Conservation (phyloP, 352 stramenopile species). For the Pythium dissimile region DNA sequence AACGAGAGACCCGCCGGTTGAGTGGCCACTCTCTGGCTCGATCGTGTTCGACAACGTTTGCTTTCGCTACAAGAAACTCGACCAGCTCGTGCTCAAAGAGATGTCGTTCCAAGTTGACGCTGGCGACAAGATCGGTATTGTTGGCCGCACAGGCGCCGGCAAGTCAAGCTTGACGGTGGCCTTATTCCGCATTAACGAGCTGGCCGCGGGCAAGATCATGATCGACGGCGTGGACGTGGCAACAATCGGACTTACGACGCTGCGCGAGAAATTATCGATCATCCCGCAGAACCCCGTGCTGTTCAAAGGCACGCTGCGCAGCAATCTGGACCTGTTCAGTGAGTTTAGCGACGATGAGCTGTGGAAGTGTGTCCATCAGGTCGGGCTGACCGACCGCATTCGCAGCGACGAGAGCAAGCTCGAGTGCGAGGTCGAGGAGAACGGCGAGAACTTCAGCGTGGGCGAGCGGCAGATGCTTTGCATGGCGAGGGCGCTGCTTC, state of each 20-base stretch:
- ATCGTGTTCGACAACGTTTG: constrained; percentile 85
- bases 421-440: constrained; percentile 84
- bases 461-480: constrained; percentile 12
- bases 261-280: constrained; percentile 86
- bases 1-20: constrained; percentile 12
- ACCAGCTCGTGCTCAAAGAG: constrained; percentile 32
- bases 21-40: constrained; percentile 75
- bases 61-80: constrained; percentile 88
- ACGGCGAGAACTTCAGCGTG: constrained; percentile 92
- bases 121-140: constrained; percentile 84
- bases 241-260: constrained; percentile 69
- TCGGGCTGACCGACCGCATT: constrained; percentile 55
- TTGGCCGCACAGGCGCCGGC: constrained; percentile 84
- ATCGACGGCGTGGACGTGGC: constrained; percentile 86
- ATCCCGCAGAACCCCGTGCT: constrained; percentile 94
- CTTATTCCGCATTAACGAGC: constrained; percentile 91
- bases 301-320: constrained; percentile 87
- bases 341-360: constrained; percentile 73
- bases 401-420: constrained; percentile 37
- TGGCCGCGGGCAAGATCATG: constrained; percentile 81
- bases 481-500: constrained; percentile 50
- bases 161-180: constrained; percentile 88
- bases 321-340: constrained; percentile 90
- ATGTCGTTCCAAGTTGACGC: constrained; percentile 52
- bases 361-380: constrained; percentile 40